A percentile compares a stretch with the other conserved stretches of the same genome.
Evolutionary conservation across 1,284 basidiomycete species (phyloP).

Genomic region (Papiliotrema fonsecae): DNA sequence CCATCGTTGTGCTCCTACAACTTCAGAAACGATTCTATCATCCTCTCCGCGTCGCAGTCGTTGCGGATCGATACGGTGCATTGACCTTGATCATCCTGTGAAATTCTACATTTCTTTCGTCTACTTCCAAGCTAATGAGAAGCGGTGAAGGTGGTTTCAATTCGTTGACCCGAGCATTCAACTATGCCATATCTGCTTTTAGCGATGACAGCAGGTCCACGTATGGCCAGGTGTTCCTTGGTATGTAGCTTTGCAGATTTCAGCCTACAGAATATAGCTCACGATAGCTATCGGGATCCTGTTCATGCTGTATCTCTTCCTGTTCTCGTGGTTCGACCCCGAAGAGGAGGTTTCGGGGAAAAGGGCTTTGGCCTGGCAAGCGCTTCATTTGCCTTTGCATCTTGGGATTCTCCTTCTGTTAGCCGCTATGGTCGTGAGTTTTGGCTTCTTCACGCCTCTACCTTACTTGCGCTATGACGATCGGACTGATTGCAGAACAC

Average conservation of each 20-base stretch:
- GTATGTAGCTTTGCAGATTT: conserved; percentile 1
- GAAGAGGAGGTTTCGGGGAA: conserved; percentile 9
- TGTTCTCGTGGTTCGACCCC: conserved; percentile 23
- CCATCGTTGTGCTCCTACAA: conserved; percentile 7
- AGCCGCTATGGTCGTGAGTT: conserved; percentile 16
- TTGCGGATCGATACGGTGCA: conserved; percentile 26
- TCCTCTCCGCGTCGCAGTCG: not conserved
- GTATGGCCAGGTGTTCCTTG: conserved; percentile 27
- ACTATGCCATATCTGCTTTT: conserved; percentile 20
- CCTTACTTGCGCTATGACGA: no score
- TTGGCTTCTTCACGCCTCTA: no score
- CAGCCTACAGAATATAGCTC: no score
- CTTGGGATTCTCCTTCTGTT: conserved; percentile 23
- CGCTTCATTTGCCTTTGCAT: conserved; percentile 24
- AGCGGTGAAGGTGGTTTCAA: conserved; percentile 32
- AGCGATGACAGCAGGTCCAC: conserved; percentile 10
- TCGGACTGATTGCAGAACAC: not conserved
- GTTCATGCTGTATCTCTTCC: conserved; percentile 25
- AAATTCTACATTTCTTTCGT: not conserved
- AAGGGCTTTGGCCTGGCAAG: conserved; percentile 21
- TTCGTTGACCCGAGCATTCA: conserved; percentile 20
- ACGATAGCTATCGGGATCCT: conserved; percentile 24
- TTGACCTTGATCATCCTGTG: conserved; percentile 33
- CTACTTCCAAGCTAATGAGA: not conserved
- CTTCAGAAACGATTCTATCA: not conserved